Percentiles rank a stretch among this genome's conserved stretches.
Conservation (phyloP, 345 rosid genomes). For the Lepidium didymum region DNA sequence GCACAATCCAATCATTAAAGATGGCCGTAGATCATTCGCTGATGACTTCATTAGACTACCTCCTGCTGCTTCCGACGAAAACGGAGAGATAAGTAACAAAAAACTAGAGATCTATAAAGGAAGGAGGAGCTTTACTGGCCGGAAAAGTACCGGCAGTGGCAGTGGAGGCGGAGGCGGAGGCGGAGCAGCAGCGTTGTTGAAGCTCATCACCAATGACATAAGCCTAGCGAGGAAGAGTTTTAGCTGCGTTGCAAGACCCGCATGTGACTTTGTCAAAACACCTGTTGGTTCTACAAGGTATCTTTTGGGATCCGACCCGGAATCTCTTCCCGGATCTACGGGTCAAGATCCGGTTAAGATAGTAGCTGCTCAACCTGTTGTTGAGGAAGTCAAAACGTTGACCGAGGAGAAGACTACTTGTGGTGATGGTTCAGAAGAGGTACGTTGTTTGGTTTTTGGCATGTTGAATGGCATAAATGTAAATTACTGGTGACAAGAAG, state of each 20-base stretch:
- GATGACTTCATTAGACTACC: conserved; percentile 28
- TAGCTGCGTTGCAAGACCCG: conserved; percentile 27
- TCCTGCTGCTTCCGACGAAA: not conserved
- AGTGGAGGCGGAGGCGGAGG: not conserved
- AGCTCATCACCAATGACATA: conserved; percentile 18
- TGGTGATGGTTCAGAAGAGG: conserved; percentile 18
- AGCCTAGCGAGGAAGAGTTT: conserved; percentile 35
- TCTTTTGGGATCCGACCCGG: conserved; percentile 46
- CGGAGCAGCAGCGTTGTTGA: conserved; percentile 13
- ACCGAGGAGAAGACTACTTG: not conserved
- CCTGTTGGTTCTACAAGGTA: conserved; percentile 74
- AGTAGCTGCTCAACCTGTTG: not conserved
- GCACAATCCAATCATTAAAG: conserved; percentile 74
- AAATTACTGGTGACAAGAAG: not conserved
- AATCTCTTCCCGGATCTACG: conserved; percentile 29
- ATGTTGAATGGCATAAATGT: conserved; percentile 5
- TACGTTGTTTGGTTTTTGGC: conserved; percentile 16
- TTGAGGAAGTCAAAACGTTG: not conserved
- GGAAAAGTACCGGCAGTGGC: conserved; percentile 6
- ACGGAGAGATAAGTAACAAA: conserved; percentile 11
- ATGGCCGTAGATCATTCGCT: conserved; percentile 35
- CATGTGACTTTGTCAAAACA: conserved; percentile 36
- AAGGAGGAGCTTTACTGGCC: conserved; percentile 19
- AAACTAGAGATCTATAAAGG: conserved; percentile 14
- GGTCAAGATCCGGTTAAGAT: conserved; percentile 40